phyloP scores from a whole-genome alignment of 2,329 filamentous ascomycete genomes.

The Alternaria tenuissima region DNA sequence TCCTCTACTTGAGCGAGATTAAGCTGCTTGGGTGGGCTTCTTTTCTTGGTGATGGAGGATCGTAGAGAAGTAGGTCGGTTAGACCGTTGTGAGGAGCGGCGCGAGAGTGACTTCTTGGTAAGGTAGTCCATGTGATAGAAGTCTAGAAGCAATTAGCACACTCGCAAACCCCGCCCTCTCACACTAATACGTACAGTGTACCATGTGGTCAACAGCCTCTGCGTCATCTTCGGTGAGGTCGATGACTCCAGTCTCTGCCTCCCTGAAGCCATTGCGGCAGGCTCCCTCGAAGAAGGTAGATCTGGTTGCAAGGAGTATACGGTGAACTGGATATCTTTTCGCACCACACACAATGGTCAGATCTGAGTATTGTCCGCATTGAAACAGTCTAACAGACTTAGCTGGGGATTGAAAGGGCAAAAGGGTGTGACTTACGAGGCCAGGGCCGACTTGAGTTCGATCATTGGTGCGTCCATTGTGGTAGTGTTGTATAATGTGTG shows the following conservation, averaged over 20 bases:
- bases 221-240: conserved; percentile 53
- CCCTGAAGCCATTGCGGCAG: conserved; percentile 49
- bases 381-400: conserved; percentile 49
- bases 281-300: conserved; percentile 58
- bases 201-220: conserved; percentile 53
- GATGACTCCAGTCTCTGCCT: conserved; percentile 49
- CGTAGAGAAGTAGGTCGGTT: conserved; percentile 31
- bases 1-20: conserved; percentile 48
- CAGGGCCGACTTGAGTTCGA: conserved; percentile 57
- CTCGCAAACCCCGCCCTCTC: conserved; percentile 5
- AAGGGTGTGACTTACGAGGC: conserved; percentile 53
- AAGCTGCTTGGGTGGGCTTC: conserved; percentile 35
- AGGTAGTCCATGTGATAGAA: conserved; percentile 55
- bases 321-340: conserved; percentile 58
- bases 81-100: conserved; percentile 41
- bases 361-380: conserved; percentile 56
- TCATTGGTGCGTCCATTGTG: conserved; percentile 51
- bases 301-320: conserved; percentile 58
- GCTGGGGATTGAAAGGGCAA: conserved; percentile 18
- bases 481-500: conserved; percentile 24
- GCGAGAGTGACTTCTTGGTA: conserved; percentile 42
- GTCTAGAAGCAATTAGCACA: conserved; percentile 40
- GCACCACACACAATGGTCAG: conserved; percentile 57
- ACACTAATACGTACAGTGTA: conserved; percentile 47
- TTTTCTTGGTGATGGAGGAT: conserved; percentile 25